phyloP scores from a whole-genome alignment of 2,329 filamentous ascomycete genomes.

The Aspergillus texensis region DNA sequence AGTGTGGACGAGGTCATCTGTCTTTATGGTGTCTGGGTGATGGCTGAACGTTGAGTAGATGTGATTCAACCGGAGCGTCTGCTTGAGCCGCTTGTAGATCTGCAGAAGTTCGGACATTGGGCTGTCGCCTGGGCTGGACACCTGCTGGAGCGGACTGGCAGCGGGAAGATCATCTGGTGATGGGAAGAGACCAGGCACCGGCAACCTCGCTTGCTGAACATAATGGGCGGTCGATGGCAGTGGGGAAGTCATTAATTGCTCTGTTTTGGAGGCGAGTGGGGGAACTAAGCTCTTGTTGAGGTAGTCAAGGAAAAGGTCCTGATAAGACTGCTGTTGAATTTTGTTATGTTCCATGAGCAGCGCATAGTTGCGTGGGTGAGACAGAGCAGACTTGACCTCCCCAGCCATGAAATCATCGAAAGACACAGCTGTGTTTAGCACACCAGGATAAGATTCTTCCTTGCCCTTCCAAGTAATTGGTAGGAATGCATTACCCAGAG shows the following conservation, averaged over 20 bases:
- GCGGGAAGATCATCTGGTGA: constrained; percentile 34
- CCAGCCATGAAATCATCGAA: constrained; percentile 72
- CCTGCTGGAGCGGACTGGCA: constrained; percentile 36
- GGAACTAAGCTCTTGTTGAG: constrained; percentile 54
- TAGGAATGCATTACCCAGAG: constrained; percentile 89
- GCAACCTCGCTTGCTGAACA: constrained; percentile 32
- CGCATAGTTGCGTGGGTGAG: constrained; percentile 53
- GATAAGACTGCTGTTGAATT: constrained; percentile 40
- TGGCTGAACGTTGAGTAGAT: constrained; percentile 52
- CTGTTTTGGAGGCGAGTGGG: constrained; percentile 48
- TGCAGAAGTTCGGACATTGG: constrained; percentile 52
- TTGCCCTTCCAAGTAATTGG: constrained; percentile 95
- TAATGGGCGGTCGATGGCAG: constrained; percentile 32
- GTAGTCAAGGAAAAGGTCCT: constrained; percentile 56
- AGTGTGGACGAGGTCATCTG: constrained; percentile 53
- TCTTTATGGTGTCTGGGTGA: constrained; percentile 40
- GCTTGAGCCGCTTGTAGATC: constrained; percentile 59
- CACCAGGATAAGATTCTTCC: constrained; percentile 77
- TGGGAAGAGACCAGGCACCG: constrained; percentile 45
- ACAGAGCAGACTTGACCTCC: constrained; percentile 55
- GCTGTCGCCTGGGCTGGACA: constrained; percentile 32
- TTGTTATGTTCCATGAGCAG: constrained; percentile 42
- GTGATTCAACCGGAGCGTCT: constrained; percentile 56
- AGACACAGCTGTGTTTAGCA: constrained; percentile 60
- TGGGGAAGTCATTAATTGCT: constrained; percentile 34